Conservation (phyloP, 2,329 filamentous ascomycete genomes). For the Thermomyces lanuginosus region DNA sequence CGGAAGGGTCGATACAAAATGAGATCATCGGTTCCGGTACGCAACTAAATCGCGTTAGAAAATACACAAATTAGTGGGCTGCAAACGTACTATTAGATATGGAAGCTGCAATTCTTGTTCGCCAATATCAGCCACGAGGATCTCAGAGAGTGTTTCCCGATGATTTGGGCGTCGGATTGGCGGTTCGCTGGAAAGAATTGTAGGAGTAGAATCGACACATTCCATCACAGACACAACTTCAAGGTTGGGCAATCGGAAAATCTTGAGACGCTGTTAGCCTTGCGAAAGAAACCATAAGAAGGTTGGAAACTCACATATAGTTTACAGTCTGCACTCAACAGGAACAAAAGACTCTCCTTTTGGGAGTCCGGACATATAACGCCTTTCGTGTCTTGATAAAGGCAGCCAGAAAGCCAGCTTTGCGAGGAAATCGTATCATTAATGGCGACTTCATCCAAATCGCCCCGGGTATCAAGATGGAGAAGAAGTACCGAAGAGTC, state of each 20-base stretch:
- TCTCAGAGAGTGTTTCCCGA: slow-evolving; percentile 59
- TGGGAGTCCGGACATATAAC: slow-evolving; percentile 30
- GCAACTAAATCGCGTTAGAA: slow-evolving; percentile 37
- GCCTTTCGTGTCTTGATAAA: slow-evolving; percentile 55
- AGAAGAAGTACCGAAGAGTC: slow-evolving; percentile 68
- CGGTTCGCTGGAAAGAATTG: slow-evolving; percentile 56
- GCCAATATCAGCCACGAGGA: slow-evolving; percentile 71
- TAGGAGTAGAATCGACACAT: slow-evolving; percentile 61
- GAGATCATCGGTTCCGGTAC: slow-evolving; percentile 65
- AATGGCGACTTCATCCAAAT: slow-evolving; percentile 66
- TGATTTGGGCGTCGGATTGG: slow-evolving; percentile 51
- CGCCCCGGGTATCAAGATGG: slow-evolving; percentile 62
- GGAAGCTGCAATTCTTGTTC: slow-evolving; percentile 54
- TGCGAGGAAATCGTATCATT: slow-evolving; percentile 42
- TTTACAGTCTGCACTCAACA: slow-evolving; percentile 59
- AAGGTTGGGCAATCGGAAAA: slow-evolving; percentile 62
- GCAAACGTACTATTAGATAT: slow-evolving; percentile 56
- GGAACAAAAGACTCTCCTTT: slow-evolving; percentile 52
- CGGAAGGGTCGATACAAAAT: slow-evolving; percentile 73
- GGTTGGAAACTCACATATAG: slow-evolving; percentile 59
- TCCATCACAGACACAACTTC: slow-evolving; percentile 59
- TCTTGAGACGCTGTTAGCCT: slow-evolving; percentile 31
- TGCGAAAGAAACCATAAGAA: not conserved
- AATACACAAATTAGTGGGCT: not conserved
- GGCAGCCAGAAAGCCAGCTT: slow-evolving; percentile 68